Percentiles rank a stretch among this genome's conserved stretches.
Conservation (phyloP, 2,329 filamentous ascomycete genomes). For the Trichoderma afroharzianum region DNA sequence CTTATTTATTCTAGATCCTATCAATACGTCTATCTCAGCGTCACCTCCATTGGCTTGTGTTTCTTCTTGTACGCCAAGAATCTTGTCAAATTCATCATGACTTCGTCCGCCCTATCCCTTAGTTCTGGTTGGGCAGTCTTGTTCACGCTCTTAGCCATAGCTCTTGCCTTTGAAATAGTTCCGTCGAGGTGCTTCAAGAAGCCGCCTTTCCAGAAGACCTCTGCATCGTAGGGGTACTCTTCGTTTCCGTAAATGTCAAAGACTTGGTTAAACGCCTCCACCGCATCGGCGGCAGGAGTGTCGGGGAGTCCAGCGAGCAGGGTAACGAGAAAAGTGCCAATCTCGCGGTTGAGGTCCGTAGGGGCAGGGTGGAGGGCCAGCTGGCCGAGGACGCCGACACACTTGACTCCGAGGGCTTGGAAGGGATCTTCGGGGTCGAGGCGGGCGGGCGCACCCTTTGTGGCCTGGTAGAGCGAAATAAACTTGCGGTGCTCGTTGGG, state of each 20-base stretch:
- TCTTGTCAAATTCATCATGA: constrained; percentile 54
- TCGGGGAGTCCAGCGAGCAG: constrained; percentile 50
- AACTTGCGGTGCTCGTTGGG: constrained; percentile 59
- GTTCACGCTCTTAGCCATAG: constrained; percentile 58
- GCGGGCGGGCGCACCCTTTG: constrained; percentile 35
- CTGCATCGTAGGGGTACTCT: constrained; percentile 52
- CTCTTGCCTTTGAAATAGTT: constrained; percentile 49
- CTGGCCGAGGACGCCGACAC: constrained; percentile 62
- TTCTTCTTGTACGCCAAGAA: constrained; percentile 66
- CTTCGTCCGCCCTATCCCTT: constrained; percentile 58
- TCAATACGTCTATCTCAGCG: not conserved
- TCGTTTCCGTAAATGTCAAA: constrained; percentile 67
- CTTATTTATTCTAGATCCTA: not conserved
- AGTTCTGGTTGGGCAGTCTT: constrained; percentile 56
- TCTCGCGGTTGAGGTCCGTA: constrained; percentile 54
- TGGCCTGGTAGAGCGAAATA: constrained; percentile 62
- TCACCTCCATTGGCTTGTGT: constrained; percentile 37
- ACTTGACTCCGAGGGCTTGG: constrained; percentile 62
- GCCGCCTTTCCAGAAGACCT: constrained; percentile 61
- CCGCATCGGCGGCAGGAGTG: constrained; percentile 53
- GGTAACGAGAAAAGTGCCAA: constrained; percentile 60
- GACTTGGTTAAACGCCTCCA: constrained; percentile 63
- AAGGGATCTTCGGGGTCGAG: constrained; percentile 50
- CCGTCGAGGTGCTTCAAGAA: constrained; percentile 59
- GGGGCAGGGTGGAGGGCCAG: constrained; percentile 56